Evolutionary conservation across 805 yeast genomes (phyloP), one percentile per base, ranked within the genome.

Genomic region (Schizosaccharomyces japonicus): DNA sequence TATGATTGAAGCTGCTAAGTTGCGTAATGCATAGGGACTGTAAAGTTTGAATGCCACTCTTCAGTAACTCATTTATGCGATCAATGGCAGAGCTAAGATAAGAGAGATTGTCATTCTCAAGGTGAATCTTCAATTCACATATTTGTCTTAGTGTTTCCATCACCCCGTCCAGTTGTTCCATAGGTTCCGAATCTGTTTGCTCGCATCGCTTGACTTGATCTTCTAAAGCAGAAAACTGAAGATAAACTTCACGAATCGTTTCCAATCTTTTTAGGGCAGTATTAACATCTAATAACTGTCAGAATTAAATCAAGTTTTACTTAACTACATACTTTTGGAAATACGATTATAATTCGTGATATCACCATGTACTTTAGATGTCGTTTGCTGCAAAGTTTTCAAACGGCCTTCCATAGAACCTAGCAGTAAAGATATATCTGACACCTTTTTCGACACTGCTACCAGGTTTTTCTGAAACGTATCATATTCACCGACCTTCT

Each of bases 281-380:
- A 23, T 36, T 19, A 3, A 36, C 23, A 27, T 36, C 42, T 36
- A 8, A 29, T 8, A 29, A 7, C 7, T 19, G 23, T 36, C 6
- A 21, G 27, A 4, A 15, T 19, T 36, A n/a, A 36, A 21, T 23
- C 17, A 36, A 2, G 8, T 19, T 19, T 19, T 11, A 36, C 42
- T 2, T 19, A 10, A 19, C 8, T 36, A 36, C 42, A 36, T 36
- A 36, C 42, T 36, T 25, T 27, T 36, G 13, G 42, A 36, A 15
- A 36, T 27, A 10, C 42, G 42, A 36, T 36, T 36, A n/a, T 36
- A 36, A 11, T 36, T 36, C 23, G 42, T 36, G 13, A 36, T 27
- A 17, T 36, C 42, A 15, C 26, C 42, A 5, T 27, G 25, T 6
- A 36, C 13, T 17, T 19, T 21, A n/a, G 27, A 13, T 4, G 42